These are phyloP conservation scores for Alliaria petiolata DNA, from an alignment of 345 rosid species.

Conservation along the genomic window DNA sequence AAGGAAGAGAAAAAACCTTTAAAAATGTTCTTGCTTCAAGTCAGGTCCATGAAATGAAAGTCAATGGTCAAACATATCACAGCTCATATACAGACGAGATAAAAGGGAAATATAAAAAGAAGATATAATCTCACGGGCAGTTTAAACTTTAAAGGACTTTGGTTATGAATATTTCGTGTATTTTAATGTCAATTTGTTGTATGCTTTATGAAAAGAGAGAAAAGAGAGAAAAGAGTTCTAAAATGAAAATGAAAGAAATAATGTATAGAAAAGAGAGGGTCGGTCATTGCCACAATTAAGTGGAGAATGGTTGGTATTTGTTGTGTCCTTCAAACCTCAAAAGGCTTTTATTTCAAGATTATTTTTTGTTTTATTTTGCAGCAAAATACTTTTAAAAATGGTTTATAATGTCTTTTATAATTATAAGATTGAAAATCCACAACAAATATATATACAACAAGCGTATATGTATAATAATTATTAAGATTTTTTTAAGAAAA, in stretches of 20 bases:
- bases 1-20: not conserved
- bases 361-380: conserved; percentile 22
- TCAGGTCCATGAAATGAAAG: conserved; percentile 22
- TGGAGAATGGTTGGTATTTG: conserved; percentile 39
- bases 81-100: conserved; percentile 26
- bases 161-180: conserved; percentile 25
- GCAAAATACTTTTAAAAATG: not conserved
- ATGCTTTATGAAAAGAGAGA: conserved; percentile 29
- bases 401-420: not conserved
- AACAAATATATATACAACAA: no score
- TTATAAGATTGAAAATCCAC: not conserved
- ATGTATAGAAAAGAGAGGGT: conserved; percentile 17
- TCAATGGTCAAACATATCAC: conserved; percentile 31
- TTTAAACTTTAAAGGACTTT: conserved; percentile 15
- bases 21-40: conserved; percentile 16
- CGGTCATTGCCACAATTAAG: conserved; percentile 33
- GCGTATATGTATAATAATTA: no score
- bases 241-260: conserved; percentile 13
- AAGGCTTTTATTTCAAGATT: conserved; percentile 17
- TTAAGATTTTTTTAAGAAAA: no score
- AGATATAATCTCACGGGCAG: conserved; percentile 25
- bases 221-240: not conserved
- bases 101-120: conserved; percentile 2
- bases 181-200: conserved; percentile 24
- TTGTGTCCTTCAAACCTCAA: conserved; percentile 28